Evolutionary conservation across 2,329 filamentous ascomycete genomes (phyloP).

Genomic region (Raffaelea arxii): DNA sequence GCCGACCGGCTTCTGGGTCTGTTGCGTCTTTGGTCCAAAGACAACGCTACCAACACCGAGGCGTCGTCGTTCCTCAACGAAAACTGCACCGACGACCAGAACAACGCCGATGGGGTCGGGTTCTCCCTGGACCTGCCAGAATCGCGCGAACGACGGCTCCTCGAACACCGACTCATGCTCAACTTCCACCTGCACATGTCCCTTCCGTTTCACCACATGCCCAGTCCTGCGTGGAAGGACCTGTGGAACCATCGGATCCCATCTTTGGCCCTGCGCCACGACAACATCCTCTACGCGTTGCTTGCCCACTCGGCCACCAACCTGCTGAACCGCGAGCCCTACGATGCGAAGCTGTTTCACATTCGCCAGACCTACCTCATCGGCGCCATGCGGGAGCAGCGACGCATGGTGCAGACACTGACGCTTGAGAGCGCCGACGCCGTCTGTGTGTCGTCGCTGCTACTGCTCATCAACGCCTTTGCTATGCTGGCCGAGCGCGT

Average conservation of each 20-base stretch:
- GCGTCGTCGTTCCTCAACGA: too few relatives aligned
- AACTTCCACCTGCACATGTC: slow-evolving; percentile 14
- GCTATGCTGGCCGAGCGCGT: slow-evolving; percentile 17
- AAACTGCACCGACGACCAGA: neutral
- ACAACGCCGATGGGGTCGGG: slow-evolving; percentile 2
- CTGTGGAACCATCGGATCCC: slow-evolving; percentile 15
- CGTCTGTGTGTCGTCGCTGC: slow-evolving; percentile 15
- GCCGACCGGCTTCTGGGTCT: too few relatives aligned
- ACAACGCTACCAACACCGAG: too few relatives aligned
- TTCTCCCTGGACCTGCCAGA: slow-evolving; percentile 15
- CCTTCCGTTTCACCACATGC: slow-evolving; percentile 11
- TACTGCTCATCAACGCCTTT: slow-evolving; percentile 17
- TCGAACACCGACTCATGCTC: slow-evolving; percentile 20
- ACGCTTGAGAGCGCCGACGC: slow-evolving; percentile 16
- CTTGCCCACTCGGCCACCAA: slow-evolving; percentile 16
- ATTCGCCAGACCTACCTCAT: slow-evolving; percentile 19
- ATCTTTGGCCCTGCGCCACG: slow-evolving; percentile 13
- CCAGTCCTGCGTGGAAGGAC: slow-evolving; percentile 12
- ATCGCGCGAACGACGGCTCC: slow-evolving; percentile 14
- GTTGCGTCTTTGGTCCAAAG: too few relatives aligned
- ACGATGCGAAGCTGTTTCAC: slow-evolving; percentile 13
- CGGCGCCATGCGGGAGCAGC: slow-evolving; percentile 17
- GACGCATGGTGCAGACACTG: slow-evolving; percentile 14
- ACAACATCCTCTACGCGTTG: slow-evolving; percentile 16
- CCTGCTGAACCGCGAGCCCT: slow-evolving; percentile 12